Percentiles rank a stretch among this genome's conserved stretches.
These are phyloP conservation scores for Platanthera zijinensis DNA, from an alignment of 106 monocot species.

Conservation along the genomic window DNA sequence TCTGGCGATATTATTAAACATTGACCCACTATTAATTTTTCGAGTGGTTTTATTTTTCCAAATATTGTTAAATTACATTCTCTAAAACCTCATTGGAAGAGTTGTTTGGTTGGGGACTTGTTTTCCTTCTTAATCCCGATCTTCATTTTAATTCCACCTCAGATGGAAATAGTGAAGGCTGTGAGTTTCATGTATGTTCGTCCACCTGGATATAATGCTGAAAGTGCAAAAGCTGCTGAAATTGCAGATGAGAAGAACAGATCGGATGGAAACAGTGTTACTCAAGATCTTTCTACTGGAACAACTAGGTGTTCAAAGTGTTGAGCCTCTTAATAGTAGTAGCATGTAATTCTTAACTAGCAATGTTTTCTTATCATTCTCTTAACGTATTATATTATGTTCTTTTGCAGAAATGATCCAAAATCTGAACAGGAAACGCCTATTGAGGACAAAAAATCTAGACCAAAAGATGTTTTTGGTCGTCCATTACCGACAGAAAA, in stretches of 20 bases:
- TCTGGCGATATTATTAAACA: background rate
- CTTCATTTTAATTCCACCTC: background rate
- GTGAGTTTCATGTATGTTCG: slow-evolving; percentile 99
- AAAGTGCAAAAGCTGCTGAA: slow-evolving; percentile 98
- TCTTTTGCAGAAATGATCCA: slow-evolving; percentile 22
- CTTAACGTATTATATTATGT: background rate
- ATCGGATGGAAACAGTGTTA: slow-evolving; percentile 14
- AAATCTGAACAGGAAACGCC: slow-evolving; percentile 11
- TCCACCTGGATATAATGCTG: slow-evolving; percentile 93
- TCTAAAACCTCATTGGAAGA: background rate
- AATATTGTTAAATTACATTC: background rate
- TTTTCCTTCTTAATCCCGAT: background rate
- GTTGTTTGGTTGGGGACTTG: background rate
- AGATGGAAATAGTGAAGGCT: slow-evolving; percentile 95
- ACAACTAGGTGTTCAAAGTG: slow-evolving; percentile 27
- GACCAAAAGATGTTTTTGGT: slow-evolving; percentile 94
- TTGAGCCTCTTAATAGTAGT: background rate
- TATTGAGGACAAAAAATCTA: slow-evolving; percentile 53
- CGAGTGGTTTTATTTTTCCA: background rate
- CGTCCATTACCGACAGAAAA: slow-evolving; percentile 88
- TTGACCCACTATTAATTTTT: background rate
- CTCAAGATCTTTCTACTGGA: slow-evolving; percentile 15
- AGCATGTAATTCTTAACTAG: background rate
- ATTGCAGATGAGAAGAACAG: slow-evolving; percentile 66
- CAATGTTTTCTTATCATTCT: background rate